Percentiles rank a stretch among this genome's conserved stretches.
Conservation (phyloP, 805 yeast species). For the Sungouiella thailandica region DNA sequence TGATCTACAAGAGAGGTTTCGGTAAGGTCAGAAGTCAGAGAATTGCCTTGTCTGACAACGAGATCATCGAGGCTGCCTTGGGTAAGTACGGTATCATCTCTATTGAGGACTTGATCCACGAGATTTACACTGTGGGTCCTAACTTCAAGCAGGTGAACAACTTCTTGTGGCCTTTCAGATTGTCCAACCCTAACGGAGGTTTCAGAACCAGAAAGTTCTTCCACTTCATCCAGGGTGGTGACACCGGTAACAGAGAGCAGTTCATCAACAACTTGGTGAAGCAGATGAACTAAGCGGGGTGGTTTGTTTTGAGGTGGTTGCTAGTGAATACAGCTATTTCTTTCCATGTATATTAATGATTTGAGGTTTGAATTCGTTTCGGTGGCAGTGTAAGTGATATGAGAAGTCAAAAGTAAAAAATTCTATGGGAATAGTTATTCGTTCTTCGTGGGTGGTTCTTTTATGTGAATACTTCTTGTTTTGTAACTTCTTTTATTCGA, state of each 20-base stretch:
- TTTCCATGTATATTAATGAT: conserved; percentile 9
- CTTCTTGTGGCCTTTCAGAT: conserved; percentile 98
- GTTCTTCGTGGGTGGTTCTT: too few species aligned
- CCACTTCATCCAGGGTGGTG: conserved; percentile 97
- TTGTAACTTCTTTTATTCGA: too few species aligned
- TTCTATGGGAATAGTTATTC: too few species aligned
- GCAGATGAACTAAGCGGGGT: conserved; percentile 73
- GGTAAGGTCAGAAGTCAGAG: conserved; percentile 97
- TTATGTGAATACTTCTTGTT: too few species aligned
- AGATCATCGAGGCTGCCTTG: conserved; percentile 80
- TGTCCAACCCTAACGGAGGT: conserved; percentile 96
- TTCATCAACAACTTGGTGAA: conserved; percentile 91
- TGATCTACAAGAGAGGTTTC: conserved; percentile 96
- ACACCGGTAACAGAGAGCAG: conserved; percentile 97
- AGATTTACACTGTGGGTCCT: conserved; percentile 94
- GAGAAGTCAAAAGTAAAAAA: too few species aligned
- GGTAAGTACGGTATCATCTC: conserved; percentile 92
- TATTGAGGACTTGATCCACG: conserved; percentile 92
- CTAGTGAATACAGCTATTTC: neutral
- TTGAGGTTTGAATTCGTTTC: neutral
- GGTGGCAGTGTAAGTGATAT: too few species aligned
- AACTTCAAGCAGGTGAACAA: conserved; percentile 98
- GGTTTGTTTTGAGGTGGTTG: conserved; percentile 1
- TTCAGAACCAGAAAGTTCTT: conserved; percentile 98
- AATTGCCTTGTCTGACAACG: conserved; percentile 82